Percentiles rank a stretch among this genome's conserved stretches.
Evolutionary conservation across 306 rosid genomes (phyloP).

Genomic region (Spatholobus suberectus): DNA sequence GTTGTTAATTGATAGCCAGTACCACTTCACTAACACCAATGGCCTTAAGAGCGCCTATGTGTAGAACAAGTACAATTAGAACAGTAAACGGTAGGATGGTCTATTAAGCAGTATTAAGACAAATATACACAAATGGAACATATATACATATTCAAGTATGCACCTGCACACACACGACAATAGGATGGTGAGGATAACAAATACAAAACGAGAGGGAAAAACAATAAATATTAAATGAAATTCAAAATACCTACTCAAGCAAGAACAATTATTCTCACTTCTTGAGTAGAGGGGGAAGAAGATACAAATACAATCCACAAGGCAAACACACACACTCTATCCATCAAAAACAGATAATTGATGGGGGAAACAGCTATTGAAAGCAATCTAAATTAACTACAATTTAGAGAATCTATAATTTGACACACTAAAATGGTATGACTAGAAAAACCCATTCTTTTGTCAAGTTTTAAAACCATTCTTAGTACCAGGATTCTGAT

Average conservation of each 20-base stretch:
- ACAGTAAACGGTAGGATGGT: too few relatives aligned
- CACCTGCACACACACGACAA: background rate
- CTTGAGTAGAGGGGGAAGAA: background rate
- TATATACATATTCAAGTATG: background rate
- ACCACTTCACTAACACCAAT: constrained; percentile 93
- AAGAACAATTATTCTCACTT: constrained; percentile 7
- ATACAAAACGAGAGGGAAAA: background rate
- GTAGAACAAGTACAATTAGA: constrained; percentile 20
- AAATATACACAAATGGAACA: background rate
- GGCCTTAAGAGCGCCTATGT: constrained; percentile 96
- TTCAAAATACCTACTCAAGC: constrained; percentile 28
- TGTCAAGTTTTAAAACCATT: constrained; percentile 33
- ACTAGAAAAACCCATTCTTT: background rate
- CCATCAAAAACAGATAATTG: constrained; percentile 24
- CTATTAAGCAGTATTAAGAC: background rate
- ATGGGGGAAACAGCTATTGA: background rate
- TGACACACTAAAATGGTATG: constrained; percentile 17
- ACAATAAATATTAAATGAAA: background rate
- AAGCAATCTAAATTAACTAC: constrained; percentile 23
- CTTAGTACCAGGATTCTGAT: constrained; percentile 15
- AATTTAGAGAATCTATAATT: constrained; percentile 15
- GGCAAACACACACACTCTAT: background rate
- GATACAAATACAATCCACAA: background rate
- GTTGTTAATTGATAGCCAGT: constrained; percentile 96
- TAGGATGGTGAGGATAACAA: constrained; percentile 5